phyloP scores from a whole-genome alignment of 1,139 yeast genomes.

The Suhomyces bokatorum region DNA sequence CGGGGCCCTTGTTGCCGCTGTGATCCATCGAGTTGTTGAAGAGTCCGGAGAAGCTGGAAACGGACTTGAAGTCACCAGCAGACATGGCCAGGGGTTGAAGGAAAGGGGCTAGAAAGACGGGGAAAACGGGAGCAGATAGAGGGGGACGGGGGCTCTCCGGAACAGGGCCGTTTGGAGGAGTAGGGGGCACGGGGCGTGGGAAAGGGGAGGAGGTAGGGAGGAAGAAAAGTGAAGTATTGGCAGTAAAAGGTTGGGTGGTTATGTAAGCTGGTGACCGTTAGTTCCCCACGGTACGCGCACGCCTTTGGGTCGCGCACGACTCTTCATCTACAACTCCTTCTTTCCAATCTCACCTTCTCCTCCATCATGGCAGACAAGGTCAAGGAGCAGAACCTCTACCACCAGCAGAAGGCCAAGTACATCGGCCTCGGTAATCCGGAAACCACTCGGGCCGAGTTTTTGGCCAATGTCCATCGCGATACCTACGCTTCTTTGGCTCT shows the following conservation, averaged over 20 bases:
- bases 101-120: not conserved
- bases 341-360: conserved; percentile 3
- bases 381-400: conserved; percentile 63
- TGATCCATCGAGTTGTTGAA: not conserved
- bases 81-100: conserved; percentile 1
- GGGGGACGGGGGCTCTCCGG: not conserved
- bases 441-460: conserved; percentile 56
- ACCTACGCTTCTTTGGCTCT: conserved; percentile 69
- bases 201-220: not conserved
- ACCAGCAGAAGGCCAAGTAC: conserved; percentile 60
- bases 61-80: conserved; percentile 1
- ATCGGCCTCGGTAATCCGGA: conserved; percentile 73
- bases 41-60: not conserved
- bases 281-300: conserved; percentile 11
- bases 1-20: not conserved
- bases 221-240: conserved; percentile 1
- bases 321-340: conserved; percentile 1
- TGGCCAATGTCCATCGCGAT: conserved; percentile 68
- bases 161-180: not conserved
- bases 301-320: conserved; percentile 5
- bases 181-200: not conserved
- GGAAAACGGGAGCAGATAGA: not conserved
- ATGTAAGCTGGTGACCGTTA: conserved; percentile 8
- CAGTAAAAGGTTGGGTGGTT: conserved; percentile 2
- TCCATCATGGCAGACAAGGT: conserved; percentile 62